Evolutionary conservation across 2,329 filamentous ascomycete species (phyloP).

Genomic region (Botrytis deweyae): DNA sequence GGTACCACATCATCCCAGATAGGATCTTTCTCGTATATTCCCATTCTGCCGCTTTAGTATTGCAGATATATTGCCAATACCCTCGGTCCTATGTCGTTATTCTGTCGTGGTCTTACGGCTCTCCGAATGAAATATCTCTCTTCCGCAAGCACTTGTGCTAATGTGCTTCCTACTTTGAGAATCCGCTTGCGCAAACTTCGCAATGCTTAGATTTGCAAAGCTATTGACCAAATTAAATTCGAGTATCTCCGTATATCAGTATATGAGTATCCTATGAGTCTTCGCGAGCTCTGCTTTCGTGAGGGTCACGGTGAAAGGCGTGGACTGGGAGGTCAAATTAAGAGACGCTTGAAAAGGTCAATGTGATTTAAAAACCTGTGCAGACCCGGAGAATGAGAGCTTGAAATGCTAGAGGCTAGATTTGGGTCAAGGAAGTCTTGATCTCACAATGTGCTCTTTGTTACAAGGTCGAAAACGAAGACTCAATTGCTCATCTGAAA

Average conservation of each 20-base stretch:
- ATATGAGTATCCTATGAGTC: neutral
- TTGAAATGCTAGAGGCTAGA: neutral
- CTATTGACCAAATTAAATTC: too few relatives aligned
- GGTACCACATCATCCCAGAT: conserved; percentile 83
- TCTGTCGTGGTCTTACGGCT: neutral
- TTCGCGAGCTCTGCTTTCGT: neutral
- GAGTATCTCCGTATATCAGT: neutral
- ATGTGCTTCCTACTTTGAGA: neutral
- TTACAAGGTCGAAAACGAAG: neutral
- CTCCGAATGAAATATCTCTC: neutral
- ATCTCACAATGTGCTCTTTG: conserved; percentile 9
- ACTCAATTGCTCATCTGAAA: neutral
- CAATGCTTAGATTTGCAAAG: neutral
- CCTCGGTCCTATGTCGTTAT: neutral
- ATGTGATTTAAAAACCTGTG: neutral
- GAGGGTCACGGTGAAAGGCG: neutral
- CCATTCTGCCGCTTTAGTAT: conserved; percentile 24
- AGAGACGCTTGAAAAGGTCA: neutral
- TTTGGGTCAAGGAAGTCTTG: too few relatives aligned
- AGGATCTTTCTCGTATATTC: conserved; percentile 52
- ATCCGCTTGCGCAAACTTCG: neutral
- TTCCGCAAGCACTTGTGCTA: neutral
- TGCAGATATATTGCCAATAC: neutral
- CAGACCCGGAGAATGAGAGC: neutral
- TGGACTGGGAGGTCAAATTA: neutral